A percentile compares a stretch with the other conserved stretches of the same genome.
Evolutionary conservation across 345 rosid species (phyloP).

Genomic region (Physaria fendleri): DNA sequence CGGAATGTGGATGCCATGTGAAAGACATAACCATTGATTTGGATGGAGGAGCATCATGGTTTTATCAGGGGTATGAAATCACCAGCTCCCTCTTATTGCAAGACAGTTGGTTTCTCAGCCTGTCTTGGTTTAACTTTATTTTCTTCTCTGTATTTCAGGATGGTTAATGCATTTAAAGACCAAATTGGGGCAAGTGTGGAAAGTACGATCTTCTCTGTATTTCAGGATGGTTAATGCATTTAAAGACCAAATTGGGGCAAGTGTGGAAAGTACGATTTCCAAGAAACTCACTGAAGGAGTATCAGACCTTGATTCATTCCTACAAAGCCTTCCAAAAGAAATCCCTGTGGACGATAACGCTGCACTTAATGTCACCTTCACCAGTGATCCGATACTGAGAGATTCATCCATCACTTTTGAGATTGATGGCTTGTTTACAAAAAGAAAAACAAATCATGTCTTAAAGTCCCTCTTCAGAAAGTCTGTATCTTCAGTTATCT

Average conservation of each 20-base stretch:
- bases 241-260: slow-evolving; percentile 63
- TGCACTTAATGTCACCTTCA: slow-evolving; percentile 80
- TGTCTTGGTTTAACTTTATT: not conserved
- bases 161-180: slow-evolving; percentile 79
- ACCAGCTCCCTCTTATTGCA: not conserved
- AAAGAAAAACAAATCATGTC: slow-evolving; percentile 26
- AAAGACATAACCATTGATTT: slow-evolving; percentile 57
- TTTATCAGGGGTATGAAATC: slow-evolving; percentile 84
- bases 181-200: slow-evolving; percentile 78
- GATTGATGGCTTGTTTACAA: slow-evolving; percentile 72
- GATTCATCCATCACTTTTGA: slow-evolving; percentile 74
- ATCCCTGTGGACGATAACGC: slow-evolving; percentile 84
- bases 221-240: slow-evolving; percentile 94
- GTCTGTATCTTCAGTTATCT: slow-evolving; percentile 41
- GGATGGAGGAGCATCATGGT: slow-evolving; percentile 97
- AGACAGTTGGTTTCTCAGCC: not conserved
- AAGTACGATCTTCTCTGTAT: slow-evolving; percentile 61
- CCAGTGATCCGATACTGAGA: slow-evolving; percentile 53
- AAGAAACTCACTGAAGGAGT: slow-evolving; percentile 70
- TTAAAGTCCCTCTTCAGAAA: slow-evolving; percentile 18
- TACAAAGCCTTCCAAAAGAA: slow-evolving; percentile 80
- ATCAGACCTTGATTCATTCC: slow-evolving; percentile 62
- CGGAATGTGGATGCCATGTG: slow-evolving; percentile 78
- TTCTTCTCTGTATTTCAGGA: slow-evolving; percentile 38
- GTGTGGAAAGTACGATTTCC: slow-evolving; percentile 76